phyloP scores from a whole-genome alignment of 805 yeast genomes.

The Diddensiella santjacobensis region DNA sequence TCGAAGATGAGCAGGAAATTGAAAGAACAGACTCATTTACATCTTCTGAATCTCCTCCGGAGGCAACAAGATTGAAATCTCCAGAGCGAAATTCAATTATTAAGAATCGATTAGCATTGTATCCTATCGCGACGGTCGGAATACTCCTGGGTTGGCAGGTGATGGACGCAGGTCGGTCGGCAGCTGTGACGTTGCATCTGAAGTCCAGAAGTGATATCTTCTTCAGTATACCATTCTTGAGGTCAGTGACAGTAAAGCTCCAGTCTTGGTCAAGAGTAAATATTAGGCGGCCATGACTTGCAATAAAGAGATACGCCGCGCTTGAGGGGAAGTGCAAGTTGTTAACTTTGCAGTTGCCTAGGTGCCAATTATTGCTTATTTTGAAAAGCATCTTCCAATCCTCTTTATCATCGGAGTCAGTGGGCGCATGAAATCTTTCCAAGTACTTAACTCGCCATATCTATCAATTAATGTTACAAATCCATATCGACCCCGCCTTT shows the following conservation, averaged over 20 bases:
- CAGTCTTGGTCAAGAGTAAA: too few species aligned
- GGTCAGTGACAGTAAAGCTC: too few species aligned
- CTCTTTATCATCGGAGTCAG: not conserved
- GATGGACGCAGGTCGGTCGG: not conserved
- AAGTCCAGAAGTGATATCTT: too few species aligned
- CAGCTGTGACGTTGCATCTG: too few species aligned
- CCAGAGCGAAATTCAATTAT: not conserved
- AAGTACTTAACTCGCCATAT: not conserved
- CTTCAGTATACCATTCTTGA: too few species aligned
- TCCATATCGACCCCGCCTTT: not conserved
- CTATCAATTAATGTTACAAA: not conserved
- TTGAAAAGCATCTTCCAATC: slow-evolving; percentile 13
- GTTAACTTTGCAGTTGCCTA: slow-evolving; percentile 9
- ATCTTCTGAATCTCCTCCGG: not conserved
- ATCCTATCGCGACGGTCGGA: not conserved
- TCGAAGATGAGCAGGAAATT: not conserved
- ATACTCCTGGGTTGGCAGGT: not conserved
- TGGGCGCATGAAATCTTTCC: not conserved
- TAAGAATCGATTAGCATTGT: not conserved
- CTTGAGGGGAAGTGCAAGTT: not conserved
- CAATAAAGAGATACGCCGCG: too few species aligned
- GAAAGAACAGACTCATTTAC: not conserved
- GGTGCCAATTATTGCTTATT: slow-evolving; percentile 12
- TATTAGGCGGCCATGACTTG: too few species aligned
- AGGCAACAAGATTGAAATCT: not conserved